Evolutionary conservation across 2,329 filamentous ascomycete genomes (phyloP).

Genomic region (Aspergillus amoenus): DNA sequence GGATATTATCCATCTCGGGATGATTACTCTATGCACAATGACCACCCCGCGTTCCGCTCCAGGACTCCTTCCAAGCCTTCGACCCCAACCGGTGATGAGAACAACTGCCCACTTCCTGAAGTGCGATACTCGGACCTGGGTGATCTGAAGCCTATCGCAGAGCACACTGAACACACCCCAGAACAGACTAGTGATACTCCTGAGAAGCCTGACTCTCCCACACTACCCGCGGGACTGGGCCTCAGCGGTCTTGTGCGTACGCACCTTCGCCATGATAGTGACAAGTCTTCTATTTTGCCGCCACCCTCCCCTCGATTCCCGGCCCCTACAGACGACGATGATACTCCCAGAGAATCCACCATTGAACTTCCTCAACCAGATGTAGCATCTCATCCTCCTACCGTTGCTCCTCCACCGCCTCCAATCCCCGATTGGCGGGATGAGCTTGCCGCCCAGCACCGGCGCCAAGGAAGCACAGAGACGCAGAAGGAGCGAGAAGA

Average conservation of each 20-base stretch:
- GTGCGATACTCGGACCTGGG: slow-evolving; percentile 38
- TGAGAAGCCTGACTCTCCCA: slow-evolving; percentile 68
- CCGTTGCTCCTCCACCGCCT: background rate
- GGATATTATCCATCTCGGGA: slow-evolving; percentile 28
- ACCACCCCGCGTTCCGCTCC: slow-evolving; percentile 39
- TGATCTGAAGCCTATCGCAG: slow-evolving; percentile 43
- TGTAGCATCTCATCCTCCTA: background rate
- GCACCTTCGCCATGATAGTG: slow-evolving; percentile 79
- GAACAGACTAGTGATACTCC: slow-evolving; percentile 16
- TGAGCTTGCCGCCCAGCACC: slow-evolving; percentile 44
- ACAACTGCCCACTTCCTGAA: slow-evolving; percentile 32
- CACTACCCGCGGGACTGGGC: slow-evolving; percentile 62
- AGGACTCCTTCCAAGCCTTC: slow-evolving; percentile 33
- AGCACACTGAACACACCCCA: slow-evolving; percentile 23
- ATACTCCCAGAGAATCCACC: slow-evolving; percentile 8
- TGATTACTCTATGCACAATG: slow-evolving; percentile 31
- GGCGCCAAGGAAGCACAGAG: slow-evolving; percentile 47
- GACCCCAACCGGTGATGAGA: slow-evolving; percentile 27
- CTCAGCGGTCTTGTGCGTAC: slow-evolving; percentile 80
- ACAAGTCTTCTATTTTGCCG: slow-evolving; percentile 75
- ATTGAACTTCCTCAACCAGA: background rate
- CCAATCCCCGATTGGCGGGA: slow-evolving; percentile 46
- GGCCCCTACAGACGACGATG: slow-evolving; percentile 28
- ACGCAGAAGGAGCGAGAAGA: slow-evolving; percentile 50
- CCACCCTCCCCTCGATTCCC: slow-evolving; percentile 42